Base-by-base conservation (phyloP, 306 rosid species). In the Hippophae gyantsensis region DNA sequence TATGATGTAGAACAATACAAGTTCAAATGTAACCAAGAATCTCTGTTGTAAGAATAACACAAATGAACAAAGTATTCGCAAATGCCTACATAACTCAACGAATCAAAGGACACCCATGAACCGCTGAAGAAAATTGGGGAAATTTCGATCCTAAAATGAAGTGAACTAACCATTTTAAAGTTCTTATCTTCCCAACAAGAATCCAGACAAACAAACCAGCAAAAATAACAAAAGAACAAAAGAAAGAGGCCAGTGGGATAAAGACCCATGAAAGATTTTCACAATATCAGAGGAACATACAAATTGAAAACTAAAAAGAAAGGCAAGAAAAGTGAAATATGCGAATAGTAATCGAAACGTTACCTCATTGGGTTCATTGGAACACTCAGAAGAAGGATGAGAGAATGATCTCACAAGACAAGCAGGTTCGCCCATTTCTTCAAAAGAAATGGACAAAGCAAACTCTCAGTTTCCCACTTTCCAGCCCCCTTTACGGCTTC, bases 321-420 rank as follows among this genome's bases (percentile, higher is more conserved):
- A 52, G 43, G 51, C 26, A 43, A 68, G 13, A 58, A 63, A 55
- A 23, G 42, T 32, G 56, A 49, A 51, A 62, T 46, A 26, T 13
- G 11, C 6, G 26, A 67, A 60, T 26, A 9, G 10, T 13, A 9
- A 32, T 49, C 8, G 18, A 18, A 1, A 18, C 9, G 59, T 78
- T 63, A 88, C 99, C 83, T 83, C 80, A 62, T 69, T 70, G 12
- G 81, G 43, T 54, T 52, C 75, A 61, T 63, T 32, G 10, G 84
- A 74, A 77, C 64, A 52, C 40, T 74, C 81, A 14, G 79, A 62
- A 38, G 89, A 62, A 38, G 89, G 84, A 58, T 67, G 70, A 32
- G 86, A 87, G 63, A 85, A 72, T 12, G 98, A 83, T 54, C 86
- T 80, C 40, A 70, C 60, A 23, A 92, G 83, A 57, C 73, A 83